Base-by-base conservation (phyloP, 257 asterid genomes). In the Vinca minor region DNA sequence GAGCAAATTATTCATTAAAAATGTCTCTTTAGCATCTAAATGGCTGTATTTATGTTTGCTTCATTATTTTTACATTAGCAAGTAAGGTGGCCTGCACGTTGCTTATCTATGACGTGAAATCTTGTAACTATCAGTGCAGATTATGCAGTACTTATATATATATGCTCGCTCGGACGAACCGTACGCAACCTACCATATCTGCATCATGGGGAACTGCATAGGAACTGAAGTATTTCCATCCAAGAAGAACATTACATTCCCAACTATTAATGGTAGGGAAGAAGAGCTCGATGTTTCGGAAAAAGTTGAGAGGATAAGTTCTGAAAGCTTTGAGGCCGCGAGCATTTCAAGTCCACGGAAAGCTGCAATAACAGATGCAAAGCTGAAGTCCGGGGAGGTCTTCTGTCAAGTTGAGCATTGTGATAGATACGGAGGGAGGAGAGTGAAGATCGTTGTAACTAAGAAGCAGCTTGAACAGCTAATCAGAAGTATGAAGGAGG, bases 401-500 rank as follows among this genome's bases (percentile, higher is more conserved):
- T 67, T 50, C 65, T 66, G 65, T 59, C 70, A 14, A 45, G 31
- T 11, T 26, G 53, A 44, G 66, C 69, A 67, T 71, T 59, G 65
- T 62, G 62, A 52, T 46, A 20, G 65, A 48, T 53, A 60, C 68
- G 21, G 46, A 20, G 79, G 73, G 10, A 69, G 77, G 69, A 78
- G 78, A 67, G 69, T 87, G 48, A 85, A 76, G 79, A 78, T 87
- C 63, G 82, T 83, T 49, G 34, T 83, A 57, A 76, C 71, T 14
- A 81, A 62, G 77, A 76, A 79, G 73, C 91, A 87, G 72, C 48
- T 82, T 73, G 74, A 78, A 81, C 50, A 73, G 74, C 79, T 87
- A 17, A 41, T 68, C n/a, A 72, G 41, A 17, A 72, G 70, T 11
- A 63, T 67, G 23, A 79, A 65, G 71, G n/a, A n/a, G n/a, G 80